Percentiles rank a stretch among this genome's conserved stretches.
Conservation (phyloP, 345 rosid genomes). For the Linum lewisii region DNA sequence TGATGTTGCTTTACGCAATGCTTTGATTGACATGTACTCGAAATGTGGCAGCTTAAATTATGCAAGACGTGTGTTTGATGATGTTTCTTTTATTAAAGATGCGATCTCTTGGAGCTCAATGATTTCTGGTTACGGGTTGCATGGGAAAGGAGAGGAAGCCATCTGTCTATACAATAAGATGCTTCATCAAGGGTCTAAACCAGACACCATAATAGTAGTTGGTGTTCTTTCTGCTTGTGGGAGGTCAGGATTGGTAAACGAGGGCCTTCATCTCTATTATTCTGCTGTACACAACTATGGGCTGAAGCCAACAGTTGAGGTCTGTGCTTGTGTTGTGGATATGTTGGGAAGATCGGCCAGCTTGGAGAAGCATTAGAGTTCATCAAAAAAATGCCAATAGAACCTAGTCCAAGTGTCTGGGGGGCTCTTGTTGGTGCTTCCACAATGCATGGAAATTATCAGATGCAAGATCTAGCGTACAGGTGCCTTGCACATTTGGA, state of each 20-base stretch:
- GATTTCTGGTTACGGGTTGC: constrained; percentile 58
- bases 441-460: constrained; percentile 42
- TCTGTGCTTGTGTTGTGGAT: constrained; percentile 60
- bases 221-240: constrained; percentile 60
- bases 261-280: constrained; percentile 41
- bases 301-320: constrained; percentile 44
- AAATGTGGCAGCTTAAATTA: constrained; percentile 49
- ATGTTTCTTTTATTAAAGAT: constrained; percentile 28
- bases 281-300: constrained; percentile 27
- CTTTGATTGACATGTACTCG: constrained; percentile 51
- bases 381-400: constrained; percentile 42
- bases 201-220: constrained; percentile 42
- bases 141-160: constrained; percentile 65
- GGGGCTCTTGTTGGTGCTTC: constrained; percentile 61
- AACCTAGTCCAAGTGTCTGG: constrained; percentile 60
- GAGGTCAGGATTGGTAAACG: constrained; percentile 39
- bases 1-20: constrained; percentile 42
- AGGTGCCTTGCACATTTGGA: constrained; percentile 43
- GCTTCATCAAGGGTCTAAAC: constrained; percentile 38
- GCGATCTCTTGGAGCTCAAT: constrained; percentile 62
- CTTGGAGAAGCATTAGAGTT: constrained; percentile 42
- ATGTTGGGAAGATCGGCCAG: constrained; percentile 49
- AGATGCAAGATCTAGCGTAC: constrained; percentile 54
- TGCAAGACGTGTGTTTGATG: constrained; percentile 46
- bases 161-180: constrained; percentile 34